Evolutionary conservation across 2,329 filamentous ascomycete species (phyloP).

Genomic region (Claviceps humidiphila): DNA sequence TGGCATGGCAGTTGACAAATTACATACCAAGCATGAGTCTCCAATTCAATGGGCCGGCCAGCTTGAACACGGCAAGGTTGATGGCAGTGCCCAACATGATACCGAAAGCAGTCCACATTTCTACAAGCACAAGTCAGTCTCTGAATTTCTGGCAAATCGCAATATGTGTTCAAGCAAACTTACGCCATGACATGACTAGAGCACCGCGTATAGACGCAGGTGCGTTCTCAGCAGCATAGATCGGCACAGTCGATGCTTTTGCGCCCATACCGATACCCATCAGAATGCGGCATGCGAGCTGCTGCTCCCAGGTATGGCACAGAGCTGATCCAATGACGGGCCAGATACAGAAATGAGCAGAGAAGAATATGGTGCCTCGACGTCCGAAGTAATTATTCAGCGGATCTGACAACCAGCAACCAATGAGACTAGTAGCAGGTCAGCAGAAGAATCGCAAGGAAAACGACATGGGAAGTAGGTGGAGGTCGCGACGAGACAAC

Average conservation of each 20-base stretch:
- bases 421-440: constrained; percentile 22
- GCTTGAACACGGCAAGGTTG: constrained; percentile 18
- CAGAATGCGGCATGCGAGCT: constrained; percentile 51
- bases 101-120: constrained; percentile 49
- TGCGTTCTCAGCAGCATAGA: constrained; percentile 63
- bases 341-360: constrained; percentile 33
- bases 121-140: constrained; percentile 18
- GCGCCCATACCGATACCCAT: constrained; percentile 57
- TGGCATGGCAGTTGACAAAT: background rate
- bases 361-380: constrained; percentile 52
- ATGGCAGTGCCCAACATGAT: constrained; percentile 31
- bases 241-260: constrained; percentile 48
- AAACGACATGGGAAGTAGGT: background rate
- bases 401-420: constrained; percentile 49
- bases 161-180: constrained; percentile 32
- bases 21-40: constrained; percentile 32
- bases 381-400: constrained; percentile 50
- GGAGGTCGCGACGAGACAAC: constrained; percentile 14
- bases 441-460: background rate
- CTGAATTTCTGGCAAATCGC: constrained; percentile 15
- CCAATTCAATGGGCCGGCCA: constrained; percentile 18
- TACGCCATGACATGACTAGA: constrained; percentile 67
- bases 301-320: constrained; percentile 50
- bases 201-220: constrained; percentile 59
- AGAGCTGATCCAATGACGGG: constrained; percentile 46